Base-by-base conservation (phyloP, 2,329 filamentous ascomycete species). In the Acephala macrosclerotiorum region DNA sequence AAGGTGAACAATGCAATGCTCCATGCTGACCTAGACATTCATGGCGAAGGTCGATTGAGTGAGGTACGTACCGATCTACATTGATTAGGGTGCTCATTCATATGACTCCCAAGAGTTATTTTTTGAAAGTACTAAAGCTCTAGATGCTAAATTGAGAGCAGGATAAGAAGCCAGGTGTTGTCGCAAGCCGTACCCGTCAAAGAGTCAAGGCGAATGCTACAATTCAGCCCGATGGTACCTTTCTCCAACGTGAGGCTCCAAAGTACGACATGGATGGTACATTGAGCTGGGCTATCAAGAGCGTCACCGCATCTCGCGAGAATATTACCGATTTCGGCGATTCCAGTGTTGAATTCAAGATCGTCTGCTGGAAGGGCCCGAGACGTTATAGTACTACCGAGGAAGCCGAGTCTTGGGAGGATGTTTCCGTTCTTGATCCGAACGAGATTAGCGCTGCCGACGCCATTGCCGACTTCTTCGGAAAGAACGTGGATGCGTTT, bases 31-130 rank as follows among this genome's bases (percentile, higher is more conserved):
- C 60, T 68, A 2, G 69, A 72, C 42, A 55, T 72, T 36, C 53
- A 68, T 65, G 70, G 70, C 18, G 68, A 68, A 7, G 69, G 70
- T 26, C 51, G 70, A 2, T 45, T 72, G 2, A 58, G 58, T n/a
- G 51, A 49, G 45, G 38, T 42, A 42, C 14, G 38, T 42, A 42
- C 38, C 4, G 18, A 14, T 12, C 14, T 4, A 12, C 18, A 16
- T 12, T 16, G n/a, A n/a, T n/a, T n/a, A n/a, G n/a, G n/a, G n/a
- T n/a, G n/a, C n/a, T 33, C 29, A 5, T 33, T 33, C 29, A 33
- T 33, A 33, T 33, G 29, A 9, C 4, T 4, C 29, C 9, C 29
- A 5, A 33, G 29, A 33, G 29, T 4, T 9, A 33, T 33, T 4
- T 33, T 33, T 9, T 9, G 29, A 33, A n/a, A 5, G 29, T 33